phyloP scores from a whole-genome alignment of 352 stramenopile genomes.

The Globisporangium abappressorium region DNA sequence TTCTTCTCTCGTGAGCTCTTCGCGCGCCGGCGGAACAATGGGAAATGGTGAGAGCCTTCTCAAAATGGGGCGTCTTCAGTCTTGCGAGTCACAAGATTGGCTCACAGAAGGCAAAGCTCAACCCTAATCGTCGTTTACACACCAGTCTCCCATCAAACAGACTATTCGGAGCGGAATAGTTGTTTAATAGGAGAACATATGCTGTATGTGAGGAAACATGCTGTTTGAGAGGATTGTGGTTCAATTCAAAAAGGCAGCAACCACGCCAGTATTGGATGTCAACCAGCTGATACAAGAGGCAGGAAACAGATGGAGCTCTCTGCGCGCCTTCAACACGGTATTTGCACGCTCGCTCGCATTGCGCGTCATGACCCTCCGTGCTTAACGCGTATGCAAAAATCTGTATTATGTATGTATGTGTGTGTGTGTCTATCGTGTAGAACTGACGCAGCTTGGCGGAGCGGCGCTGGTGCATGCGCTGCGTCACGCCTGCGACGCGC shows the following conservation, averaged over 20 bases:
- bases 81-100: conserved; percentile 14
- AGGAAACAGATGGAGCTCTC: not conserved
- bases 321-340: conserved; percentile 29
- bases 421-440: conserved; percentile 21
- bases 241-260: no score
- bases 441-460: conserved; percentile 39
- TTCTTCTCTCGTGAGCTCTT: not conserved
- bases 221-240: no score
- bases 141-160: not conserved
- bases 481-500: conserved; percentile 19
- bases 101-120: conserved; percentile 5
- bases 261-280: not conserved
- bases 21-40: not conserved
- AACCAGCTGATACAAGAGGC: not conserved
- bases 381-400: not conserved
- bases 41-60: not conserved
- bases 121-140: conserved; percentile 13
- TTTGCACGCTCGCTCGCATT: no score
- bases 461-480: conserved; percentile 45
- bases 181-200: not conserved
- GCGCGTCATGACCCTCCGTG: not conserved
- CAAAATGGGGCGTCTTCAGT: not conserved
- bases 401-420: not conserved
- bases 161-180: not conserved
- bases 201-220: no score